Evolutionary conservation across 257 asterid species (phyloP).

Genomic region (Nicotiana benthamiana): DNA sequence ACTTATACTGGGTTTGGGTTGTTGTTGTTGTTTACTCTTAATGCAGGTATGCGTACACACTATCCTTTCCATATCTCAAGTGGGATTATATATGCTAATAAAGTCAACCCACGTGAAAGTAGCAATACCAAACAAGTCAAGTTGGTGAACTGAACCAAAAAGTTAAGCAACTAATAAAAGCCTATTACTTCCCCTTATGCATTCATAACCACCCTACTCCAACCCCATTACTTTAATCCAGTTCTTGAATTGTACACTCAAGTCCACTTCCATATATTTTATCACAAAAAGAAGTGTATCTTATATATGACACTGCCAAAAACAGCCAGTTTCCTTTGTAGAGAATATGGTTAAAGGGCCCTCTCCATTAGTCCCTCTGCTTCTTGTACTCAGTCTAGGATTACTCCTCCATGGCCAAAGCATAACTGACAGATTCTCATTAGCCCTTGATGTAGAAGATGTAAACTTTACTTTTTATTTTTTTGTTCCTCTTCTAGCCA

Average conservation of each 20-base stretch:
- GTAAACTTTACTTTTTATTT: conserved; percentile 36
- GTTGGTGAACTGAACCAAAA: conserved; percentile 45
- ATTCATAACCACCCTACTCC: conserved; percentile 16
- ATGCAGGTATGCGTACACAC: too few species aligned
- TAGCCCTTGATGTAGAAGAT: conserved; percentile 34
- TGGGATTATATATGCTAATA: not conserved
- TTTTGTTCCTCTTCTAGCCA: conserved; percentile 33
- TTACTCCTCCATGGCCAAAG: conserved; percentile 47
- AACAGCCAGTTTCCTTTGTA: conserved; percentile 3
- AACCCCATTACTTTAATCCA: not conserved
- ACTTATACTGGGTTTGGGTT: too few species aligned
- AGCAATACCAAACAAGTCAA: conserved; percentile 27
- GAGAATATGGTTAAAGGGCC: conserved; percentile 37
- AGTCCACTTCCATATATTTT: not conserved
- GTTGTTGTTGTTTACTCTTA: too few species aligned
- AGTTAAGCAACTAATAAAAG: conserved; percentile 14
- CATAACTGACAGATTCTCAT: conserved; percentile 24
- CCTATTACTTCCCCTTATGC: not conserved
- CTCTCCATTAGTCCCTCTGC: conserved; percentile 56
- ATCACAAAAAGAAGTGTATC: not conserved
- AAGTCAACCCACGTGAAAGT: conserved; percentile 11
- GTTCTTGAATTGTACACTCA: not conserved
- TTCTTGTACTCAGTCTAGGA: conserved; percentile 44
- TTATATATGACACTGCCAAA: not conserved
- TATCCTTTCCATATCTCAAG: too few species aligned